Conservation (phyloP, 116 monocot genomes). For the Cymodocea nodosa region DNA sequence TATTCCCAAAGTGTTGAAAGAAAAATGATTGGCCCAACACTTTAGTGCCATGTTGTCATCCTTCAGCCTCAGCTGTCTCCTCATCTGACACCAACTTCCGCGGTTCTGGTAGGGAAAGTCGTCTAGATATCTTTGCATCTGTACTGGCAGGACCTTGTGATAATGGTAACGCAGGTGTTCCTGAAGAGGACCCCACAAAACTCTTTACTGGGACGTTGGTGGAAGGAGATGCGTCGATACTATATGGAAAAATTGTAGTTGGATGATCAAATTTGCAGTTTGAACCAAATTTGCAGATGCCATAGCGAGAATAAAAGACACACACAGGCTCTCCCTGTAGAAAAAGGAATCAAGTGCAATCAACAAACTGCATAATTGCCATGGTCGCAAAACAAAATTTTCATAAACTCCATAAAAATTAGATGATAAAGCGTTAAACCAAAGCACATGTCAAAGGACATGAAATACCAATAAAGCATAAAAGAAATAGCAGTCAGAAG, state of each 20-base stretch:
- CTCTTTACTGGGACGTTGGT: slow-evolving; percentile 21
- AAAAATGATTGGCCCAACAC: slow-evolving; percentile 3
- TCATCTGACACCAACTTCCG: slow-evolving; percentile 12
- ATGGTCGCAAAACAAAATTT: too few species aligned
- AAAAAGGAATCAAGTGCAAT: not conserved
- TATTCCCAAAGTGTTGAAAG: slow-evolving; percentile 1
- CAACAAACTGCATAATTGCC: too few species aligned
- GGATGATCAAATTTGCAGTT: slow-evolving; percentile 99
- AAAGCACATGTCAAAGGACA: too few species aligned
- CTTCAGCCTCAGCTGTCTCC: slow-evolving; percentile 13
- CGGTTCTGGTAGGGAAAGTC: slow-evolving; percentile 14
- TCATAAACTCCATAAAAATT: too few species aligned
- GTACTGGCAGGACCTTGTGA: slow-evolving; percentile 11
- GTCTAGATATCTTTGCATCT: slow-evolving; percentile 10
- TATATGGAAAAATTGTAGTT: slow-evolving; percentile 46
- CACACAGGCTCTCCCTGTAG: slow-evolving; percentile 76
- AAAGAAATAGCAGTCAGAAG: too few species aligned
- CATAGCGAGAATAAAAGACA: slow-evolving; percentile 89
- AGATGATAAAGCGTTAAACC: too few species aligned
- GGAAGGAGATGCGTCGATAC: slow-evolving; percentile 24
- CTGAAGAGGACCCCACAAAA: slow-evolving; percentile 15
- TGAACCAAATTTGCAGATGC: slow-evolving; percentile 94
- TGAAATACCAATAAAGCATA: too few species aligned
- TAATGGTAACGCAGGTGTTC: slow-evolving; percentile 7
- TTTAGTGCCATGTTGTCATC: slow-evolving; percentile 1